Base-by-base conservation (phyloP, 129 eudicot genomes). In the Pseudognaphalium luteoalbum region DNA sequence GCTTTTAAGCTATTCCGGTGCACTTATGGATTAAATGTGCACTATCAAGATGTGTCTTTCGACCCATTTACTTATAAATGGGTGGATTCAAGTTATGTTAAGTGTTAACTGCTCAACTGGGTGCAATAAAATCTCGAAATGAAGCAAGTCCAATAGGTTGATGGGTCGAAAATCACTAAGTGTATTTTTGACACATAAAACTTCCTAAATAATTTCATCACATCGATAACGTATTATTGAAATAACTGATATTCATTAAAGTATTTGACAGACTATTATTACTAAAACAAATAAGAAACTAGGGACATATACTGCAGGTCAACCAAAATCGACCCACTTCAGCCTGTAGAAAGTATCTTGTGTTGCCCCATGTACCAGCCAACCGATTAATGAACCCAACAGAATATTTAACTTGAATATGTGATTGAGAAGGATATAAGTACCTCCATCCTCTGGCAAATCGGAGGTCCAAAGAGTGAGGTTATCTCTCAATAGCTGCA, bases 401-500 rank as follows among this genome's bases (percentile, higher is more conserved):
- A 57, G 29, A 57, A 19, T 57, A 56, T 57, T 6, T 20, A 4
- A 54, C 4, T 16, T 54, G 21, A 54, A 17, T n/a, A 52, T 52
- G 21, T 16, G 8, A 54, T 54, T 16, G 34, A 37, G 41, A 73
- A 59, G 57, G 57, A 20, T 42, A 21, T 42, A 44, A 54, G 16
- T 92, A 90, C 92, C 92, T 88, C 92, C 99, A 77, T 94, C 99
- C 81, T 94, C 99, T 0, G 97, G 97, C 78, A 91, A 83, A 82
- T 91, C 97, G 77, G 99, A 95, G 66, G 97, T 91, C 99, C 99
- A 94, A 28, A 94, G 90, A 83, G 99, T 94, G 83, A 94, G 97
- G 74, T 94, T 94, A 77, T 94, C 99, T 82, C 99, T 91, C 81
- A 94, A 83, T 2, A 94, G 93, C 81, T 94, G 99, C 99, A 94